Evolutionary conservation across 139 green algal species (phyloP), one percentile per base, ranked within the genome.

Genomic region (Ulvella scutata): DNA sequence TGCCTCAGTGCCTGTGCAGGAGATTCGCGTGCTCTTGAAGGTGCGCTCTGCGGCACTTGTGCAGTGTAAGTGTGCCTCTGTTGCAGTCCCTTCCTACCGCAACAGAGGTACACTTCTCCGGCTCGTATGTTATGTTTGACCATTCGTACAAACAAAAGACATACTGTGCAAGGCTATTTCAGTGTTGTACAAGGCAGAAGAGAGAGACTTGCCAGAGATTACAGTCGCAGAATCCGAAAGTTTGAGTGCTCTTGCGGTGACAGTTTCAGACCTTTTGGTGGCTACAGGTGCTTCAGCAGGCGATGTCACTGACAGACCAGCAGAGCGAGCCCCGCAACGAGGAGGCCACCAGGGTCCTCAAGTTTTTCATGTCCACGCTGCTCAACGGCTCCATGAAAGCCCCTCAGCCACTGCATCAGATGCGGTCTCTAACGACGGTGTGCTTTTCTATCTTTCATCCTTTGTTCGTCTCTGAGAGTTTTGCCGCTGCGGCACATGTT

Each of bases 301-400:
- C 84, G 78, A 78, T 88, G 73, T 76, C 82, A 38, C 83, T 77
- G 33, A 79, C 73, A 51, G 77, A 82, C 51, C 81, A 84, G 37
- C 82, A 79, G 26, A 77, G 79, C 26, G 87, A 88, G 43, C 89
- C 89, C 9, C 74, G 76, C 20, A 80, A 78, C 67, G 81, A 88
- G 59, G 89, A 94, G 78, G 85, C 86, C 43, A 84, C 86, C 79
- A 84, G 88, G 72, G 79, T 90, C 34, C 82, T 94, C 37, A 84
- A 84, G 51, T 91, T 90, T 75, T 94, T 93, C 75, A 80, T 89
- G 61, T 88, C 85, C 75, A 85, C 74, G 3, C 76, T 89, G 36
- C 78, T 84, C 59, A 87, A 91, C 79, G 84, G 86, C 0, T 77
- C 77, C 1, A 77, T 93, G 59, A 81, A 75, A 33, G 37, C 62